Conservation (phyloP, 1,284 basidiomycete species). For the Somion occarium region DNA sequence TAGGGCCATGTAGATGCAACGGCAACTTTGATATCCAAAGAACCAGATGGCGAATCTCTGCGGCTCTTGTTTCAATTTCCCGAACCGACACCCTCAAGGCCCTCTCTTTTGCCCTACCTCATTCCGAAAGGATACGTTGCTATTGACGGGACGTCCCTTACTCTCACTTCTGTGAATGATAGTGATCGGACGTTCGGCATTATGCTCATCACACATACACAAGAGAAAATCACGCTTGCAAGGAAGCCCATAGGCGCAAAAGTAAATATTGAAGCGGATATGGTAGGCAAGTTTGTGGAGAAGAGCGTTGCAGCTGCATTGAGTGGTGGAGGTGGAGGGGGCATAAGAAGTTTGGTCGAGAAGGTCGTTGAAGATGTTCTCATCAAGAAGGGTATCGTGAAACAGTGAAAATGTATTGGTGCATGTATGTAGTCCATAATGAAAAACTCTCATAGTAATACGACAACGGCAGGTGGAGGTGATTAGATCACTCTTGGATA, state of each 20-base stretch:
- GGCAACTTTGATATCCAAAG: slow-evolving; percentile 65
- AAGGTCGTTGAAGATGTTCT: slow-evolving; percentile 68
- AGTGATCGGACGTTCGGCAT: slow-evolving; percentile 71
- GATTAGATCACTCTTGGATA: background rate
- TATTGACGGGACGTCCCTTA: slow-evolving; percentile 93
- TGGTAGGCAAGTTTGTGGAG: slow-evolving; percentile 85
- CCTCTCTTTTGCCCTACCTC: slow-evolving; percentile 75
- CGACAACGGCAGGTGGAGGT: background rate
- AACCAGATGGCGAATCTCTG: slow-evolving; percentile 83
- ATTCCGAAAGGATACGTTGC: slow-evolving; percentile 97
- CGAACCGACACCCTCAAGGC: slow-evolving; percentile 52
- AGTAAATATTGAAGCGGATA: slow-evolving; percentile 95
- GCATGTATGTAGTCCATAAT: background rate
- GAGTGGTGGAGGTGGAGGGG: slow-evolving; percentile 50
- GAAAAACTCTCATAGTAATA: background rate
- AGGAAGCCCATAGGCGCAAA: slow-evolving; percentile 73
- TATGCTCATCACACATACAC: slow-evolving; percentile 96
- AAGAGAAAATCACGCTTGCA: slow-evolving; percentile 82
- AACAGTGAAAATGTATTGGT: slow-evolving; percentile 12
- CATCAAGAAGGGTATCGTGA: slow-evolving; percentile 40
- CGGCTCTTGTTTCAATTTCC: slow-evolving; percentile 78
- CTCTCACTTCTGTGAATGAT: slow-evolving; percentile 83
- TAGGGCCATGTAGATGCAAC: slow-evolving; percentile 94
- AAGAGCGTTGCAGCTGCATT: slow-evolving; percentile 78
- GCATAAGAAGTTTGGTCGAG: slow-evolving; percentile 61